Evolutionary conservation across 164 flowering plant genomes (phyloP).

Genomic region (Nelumbo lutea): DNA sequence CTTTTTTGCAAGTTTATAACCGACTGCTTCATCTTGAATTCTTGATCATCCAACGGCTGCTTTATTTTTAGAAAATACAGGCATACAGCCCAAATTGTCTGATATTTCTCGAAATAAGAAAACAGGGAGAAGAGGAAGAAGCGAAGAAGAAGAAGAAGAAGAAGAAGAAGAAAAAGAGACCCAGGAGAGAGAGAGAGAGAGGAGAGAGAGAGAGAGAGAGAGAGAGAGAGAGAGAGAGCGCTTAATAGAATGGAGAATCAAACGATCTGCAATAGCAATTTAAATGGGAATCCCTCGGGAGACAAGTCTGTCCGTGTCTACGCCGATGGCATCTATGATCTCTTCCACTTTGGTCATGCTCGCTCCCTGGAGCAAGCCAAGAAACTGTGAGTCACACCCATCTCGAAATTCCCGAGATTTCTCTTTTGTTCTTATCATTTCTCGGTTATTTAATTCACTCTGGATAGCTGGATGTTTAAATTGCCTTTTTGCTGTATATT

Average conservation of each 20-base stretch:
- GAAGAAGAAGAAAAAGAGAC: background rate
- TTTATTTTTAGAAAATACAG: too few species aligned
- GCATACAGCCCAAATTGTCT: too few species aligned
- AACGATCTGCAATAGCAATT: background rate
- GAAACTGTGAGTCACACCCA: constrained; percentile 35
- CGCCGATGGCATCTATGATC: constrained; percentile 91
- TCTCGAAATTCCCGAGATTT: background rate
- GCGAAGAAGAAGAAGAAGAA: background rate
- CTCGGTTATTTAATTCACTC: background rate
- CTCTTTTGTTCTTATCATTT: background rate
- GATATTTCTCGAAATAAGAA: too few species aligned
- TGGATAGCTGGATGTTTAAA: too few species aligned
- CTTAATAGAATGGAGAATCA: background rate
- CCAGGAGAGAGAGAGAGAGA: constrained; percentile 2
- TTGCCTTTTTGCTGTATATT: background rate
- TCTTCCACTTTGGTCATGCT: constrained; percentile 96
- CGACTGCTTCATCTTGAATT: too few species aligned
- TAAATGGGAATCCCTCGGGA: constrained; percentile 12
- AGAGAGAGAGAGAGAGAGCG: background rate
- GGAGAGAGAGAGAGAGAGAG: background rate
- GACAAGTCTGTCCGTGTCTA: constrained; percentile 59
- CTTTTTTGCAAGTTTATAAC: too few species aligned
- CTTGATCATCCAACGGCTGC: too few species aligned
- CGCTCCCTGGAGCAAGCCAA: constrained; percentile 94
- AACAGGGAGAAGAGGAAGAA: too few species aligned